These are phyloP conservation scores for Coemansia sp. DNA, from an alignment of 192 early-diverging fungal genomes.

Conservation along the genomic window DNA sequence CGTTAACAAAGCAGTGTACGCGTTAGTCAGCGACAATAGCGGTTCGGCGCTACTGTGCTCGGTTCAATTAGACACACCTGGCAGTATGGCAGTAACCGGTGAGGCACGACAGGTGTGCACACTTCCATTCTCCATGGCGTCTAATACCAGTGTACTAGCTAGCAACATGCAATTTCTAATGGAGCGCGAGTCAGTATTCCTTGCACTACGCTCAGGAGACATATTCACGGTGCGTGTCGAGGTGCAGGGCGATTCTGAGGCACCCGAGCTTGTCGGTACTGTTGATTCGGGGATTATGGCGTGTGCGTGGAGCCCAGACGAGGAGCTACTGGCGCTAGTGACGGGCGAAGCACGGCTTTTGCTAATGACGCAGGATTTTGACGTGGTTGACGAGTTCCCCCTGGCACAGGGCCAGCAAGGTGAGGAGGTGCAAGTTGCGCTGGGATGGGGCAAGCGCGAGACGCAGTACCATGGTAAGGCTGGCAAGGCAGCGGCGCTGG, in stretches of 20 bases:
- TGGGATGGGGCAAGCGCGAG: slow-evolving; percentile 98
- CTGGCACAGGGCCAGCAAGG: slow-evolving; percentile 70
- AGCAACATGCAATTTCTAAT: slow-evolving; percentile 51
- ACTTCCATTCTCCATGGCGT: slow-evolving; percentile 25
- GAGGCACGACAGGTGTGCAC: not conserved
- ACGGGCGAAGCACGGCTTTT: slow-evolving; percentile 63
- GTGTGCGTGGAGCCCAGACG: slow-evolving; percentile 84
- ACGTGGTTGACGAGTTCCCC: slow-evolving; percentile 82
- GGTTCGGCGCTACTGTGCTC: slow-evolving; percentile 1
- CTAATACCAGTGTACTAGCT: slow-evolving; percentile 11
- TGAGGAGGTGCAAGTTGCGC: slow-evolving; percentile 71
- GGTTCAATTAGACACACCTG: slow-evolving; percentile 2
- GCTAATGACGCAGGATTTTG: slow-evolving; percentile 92
- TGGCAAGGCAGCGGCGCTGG: slow-evolving; percentile 52
- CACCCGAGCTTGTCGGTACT: slow-evolving; percentile 27
- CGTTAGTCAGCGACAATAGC: slow-evolving; percentile 13
- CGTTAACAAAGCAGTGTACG: slow-evolving; percentile 5
- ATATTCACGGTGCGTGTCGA: slow-evolving; percentile 39
- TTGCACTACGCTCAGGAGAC: slow-evolving; percentile 55
- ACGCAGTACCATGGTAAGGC: slow-evolving; percentile 96
- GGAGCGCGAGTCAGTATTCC: slow-evolving; percentile 57
- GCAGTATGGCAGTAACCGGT: not conserved
- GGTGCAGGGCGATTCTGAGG: not conserved
- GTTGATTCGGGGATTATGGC: slow-evolving; percentile 39
- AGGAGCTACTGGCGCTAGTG: slow-evolving; percentile 79